Conservation (phyloP, 2,329 filamentous ascomycete species). For the Nectriaceae sp. region DNA sequence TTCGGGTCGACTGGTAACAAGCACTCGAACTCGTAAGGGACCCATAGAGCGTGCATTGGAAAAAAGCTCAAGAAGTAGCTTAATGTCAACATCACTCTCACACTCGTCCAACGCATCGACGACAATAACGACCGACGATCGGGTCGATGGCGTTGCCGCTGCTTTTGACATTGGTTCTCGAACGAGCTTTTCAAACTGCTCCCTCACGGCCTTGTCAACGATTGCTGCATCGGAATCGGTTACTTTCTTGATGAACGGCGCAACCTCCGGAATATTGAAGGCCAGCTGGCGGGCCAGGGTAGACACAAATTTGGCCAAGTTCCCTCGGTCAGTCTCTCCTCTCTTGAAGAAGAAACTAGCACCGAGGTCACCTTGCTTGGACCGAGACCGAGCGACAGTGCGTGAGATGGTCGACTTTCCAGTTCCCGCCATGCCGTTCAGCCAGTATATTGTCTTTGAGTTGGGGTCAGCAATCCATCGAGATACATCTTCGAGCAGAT, state of each 20-base stretch:
- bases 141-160: background rate
- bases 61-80: slow-evolving; percentile 32
- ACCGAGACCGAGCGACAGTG: slow-evolving; percentile 39
- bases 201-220: slow-evolving; percentile 22
- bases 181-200: slow-evolving; percentile 43
- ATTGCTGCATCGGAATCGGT: slow-evolving; percentile 35
- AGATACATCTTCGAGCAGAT: slow-evolving; percentile 27
- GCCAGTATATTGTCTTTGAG: slow-evolving; percentile 36
- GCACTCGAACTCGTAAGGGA: slow-evolving; percentile 32
- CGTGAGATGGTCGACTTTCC: slow-evolving; percentile 43
- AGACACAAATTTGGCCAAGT: slow-evolving; percentile 37
- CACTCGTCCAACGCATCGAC: slow-evolving; percentile 35
- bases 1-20: slow-evolving; percentile 45
- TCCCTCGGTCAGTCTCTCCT: slow-evolving; percentile 39
- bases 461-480: slow-evolving; percentile 9
- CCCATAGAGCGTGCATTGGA: slow-evolving; percentile 9
- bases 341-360: slow-evolving; percentile 49
- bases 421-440: slow-evolving; percentile 42
- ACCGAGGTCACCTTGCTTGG: slow-evolving; percentile 21
- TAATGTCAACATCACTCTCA: slow-evolving; percentile 29
- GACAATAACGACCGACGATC: slow-evolving; percentile 28
- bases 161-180: slow-evolving; percentile 30
- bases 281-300: slow-evolving; percentile 40
- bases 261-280: slow-evolving; percentile 27
- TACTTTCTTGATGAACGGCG: slow-evolving; percentile 22